Evolutionary conservation across 441 rosid species (phyloP).

Genomic region (Eutrema salsugineum): DNA sequence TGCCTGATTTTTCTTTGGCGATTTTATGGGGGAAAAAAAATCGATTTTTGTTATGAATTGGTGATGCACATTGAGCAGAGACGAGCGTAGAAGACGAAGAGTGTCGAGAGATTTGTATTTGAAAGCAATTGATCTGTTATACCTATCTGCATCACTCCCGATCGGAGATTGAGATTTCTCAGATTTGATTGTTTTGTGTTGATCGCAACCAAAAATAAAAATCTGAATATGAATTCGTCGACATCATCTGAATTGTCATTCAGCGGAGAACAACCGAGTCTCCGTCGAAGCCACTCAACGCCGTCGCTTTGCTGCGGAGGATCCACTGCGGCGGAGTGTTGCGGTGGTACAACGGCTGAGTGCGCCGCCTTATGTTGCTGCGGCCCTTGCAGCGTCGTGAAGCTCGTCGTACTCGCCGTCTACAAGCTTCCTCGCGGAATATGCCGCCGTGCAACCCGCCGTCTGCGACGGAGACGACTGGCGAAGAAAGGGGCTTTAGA

Average conservation of each 20-base stretch:
- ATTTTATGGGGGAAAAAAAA: neutral
- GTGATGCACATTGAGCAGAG: neutral
- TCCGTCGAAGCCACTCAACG: constrained; percentile 17
- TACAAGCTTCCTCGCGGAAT: constrained; percentile 47
- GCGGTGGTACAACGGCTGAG: constrained; percentile 46
- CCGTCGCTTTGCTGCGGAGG: neutral
- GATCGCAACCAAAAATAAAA: neutral
- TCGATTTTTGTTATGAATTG: neutral
- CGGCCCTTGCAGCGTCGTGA: constrained; percentile 46
- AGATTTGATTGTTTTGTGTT: neutral
- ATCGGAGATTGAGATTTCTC: neutral
- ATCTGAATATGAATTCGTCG: constrained; percentile 8
- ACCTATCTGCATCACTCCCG: neutral
- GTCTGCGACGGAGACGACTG: constrained; percentile 18
- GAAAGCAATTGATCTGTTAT: neutral
- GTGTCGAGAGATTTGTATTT: neutral
- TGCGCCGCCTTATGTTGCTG: constrained; percentile 52
- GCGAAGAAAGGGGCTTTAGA: constrained; percentile 18
- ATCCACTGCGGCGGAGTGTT: constrained; percentile 36
- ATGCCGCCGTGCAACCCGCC: constrained; percentile 37
- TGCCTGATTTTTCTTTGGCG: neutral
- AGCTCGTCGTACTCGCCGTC: constrained; percentile 37
- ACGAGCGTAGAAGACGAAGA: constrained; percentile 8
- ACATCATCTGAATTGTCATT: neutral
- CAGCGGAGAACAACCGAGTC: neutral